Evolutionary conservation across 2,329 filamentous ascomycete genomes (phyloP).

Genomic region (Arthrinium phaeospermum): DNA sequence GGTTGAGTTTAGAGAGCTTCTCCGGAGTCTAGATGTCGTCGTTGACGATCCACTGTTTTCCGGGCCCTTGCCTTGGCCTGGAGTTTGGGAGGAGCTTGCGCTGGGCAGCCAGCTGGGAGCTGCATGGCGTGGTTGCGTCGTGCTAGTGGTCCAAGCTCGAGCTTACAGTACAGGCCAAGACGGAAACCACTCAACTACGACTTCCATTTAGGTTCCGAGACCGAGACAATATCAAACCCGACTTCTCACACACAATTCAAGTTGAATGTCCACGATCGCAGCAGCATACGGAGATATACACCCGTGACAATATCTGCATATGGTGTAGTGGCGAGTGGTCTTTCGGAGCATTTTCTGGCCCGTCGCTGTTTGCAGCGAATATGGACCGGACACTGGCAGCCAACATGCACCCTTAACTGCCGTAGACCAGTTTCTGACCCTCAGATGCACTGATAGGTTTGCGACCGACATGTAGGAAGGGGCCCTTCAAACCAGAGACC

Average conservation of each 20-base stretch:
- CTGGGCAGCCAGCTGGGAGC: too few species aligned
- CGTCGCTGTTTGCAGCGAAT: neutral
- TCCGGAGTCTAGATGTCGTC: constrained; percentile 13
- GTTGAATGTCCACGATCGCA: neutral
- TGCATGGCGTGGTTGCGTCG: neutral
- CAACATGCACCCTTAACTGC: neutral
- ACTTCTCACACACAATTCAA: neutral
- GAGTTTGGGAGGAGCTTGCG: neutral
- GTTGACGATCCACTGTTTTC: constrained; percentile 14
- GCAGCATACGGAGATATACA: neutral
- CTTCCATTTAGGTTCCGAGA: neutral
- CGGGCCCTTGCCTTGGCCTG: constrained; percentile 10
- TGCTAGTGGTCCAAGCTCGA: constrained; percentile 12
- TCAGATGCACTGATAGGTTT: too few species aligned
- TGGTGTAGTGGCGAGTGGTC: neutral
- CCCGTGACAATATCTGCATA: neutral
- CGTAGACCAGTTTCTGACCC: neutral
- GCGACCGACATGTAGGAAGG: neutral
- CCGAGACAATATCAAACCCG: neutral
- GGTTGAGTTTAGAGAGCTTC: constrained; percentile 1
- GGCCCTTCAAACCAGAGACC: neutral
- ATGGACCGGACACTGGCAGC: neutral
- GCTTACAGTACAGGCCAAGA: neutral
- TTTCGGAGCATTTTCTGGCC: neutral
- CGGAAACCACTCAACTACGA: neutral